These are phyloP conservation scores for Tanacetum coccineum DNA, from an alignment of 129 eudicot genomes.

Conservation along the genomic window DNA sequence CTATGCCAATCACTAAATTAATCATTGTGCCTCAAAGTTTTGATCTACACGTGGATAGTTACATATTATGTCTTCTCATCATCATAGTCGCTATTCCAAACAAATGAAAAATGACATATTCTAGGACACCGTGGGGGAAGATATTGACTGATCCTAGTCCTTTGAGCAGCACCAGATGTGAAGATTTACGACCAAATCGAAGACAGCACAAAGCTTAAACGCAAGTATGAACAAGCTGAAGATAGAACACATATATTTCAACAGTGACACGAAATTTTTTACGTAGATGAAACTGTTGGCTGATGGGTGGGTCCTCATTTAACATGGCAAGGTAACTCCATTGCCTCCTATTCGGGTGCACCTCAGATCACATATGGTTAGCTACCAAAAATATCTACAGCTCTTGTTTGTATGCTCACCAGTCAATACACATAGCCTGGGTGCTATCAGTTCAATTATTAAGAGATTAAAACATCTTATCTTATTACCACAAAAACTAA, in stretches of 20 bases:
- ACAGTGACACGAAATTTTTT: not conserved
- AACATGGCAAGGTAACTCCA: slow-evolving; percentile 3
- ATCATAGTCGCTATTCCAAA: not conserved
- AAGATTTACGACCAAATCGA: not conserved
- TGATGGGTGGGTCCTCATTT: not conserved
- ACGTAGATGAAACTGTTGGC: slow-evolving; percentile 8
- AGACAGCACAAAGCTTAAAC: not conserved
- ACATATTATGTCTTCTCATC: slow-evolving; percentile 1
- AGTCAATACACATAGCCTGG: not conserved
- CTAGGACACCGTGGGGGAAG: not conserved
- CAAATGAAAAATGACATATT: not conserved
- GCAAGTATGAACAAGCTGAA: not conserved
- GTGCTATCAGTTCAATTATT: not conserved
- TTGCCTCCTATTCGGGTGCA: slow-evolving; percentile 13
- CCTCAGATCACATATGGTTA: slow-evolving; percentile 10
- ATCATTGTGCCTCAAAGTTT: not conserved
- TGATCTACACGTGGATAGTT: not conserved
- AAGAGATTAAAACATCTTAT: slow-evolving; percentile 6
- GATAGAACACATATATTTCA: not conserved
- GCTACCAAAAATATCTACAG: not conserved
- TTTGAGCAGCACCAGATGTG: not conserved
- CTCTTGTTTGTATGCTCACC: slow-evolving; percentile 9
- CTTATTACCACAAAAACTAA: slow-evolving; percentile 19
- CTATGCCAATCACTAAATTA: slow-evolving; percentile 6
- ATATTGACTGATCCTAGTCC: not conserved